Conservation (phyloP, 2,329 filamentous ascomycete genomes). For the Ceratocystis alfenasii region DNA sequence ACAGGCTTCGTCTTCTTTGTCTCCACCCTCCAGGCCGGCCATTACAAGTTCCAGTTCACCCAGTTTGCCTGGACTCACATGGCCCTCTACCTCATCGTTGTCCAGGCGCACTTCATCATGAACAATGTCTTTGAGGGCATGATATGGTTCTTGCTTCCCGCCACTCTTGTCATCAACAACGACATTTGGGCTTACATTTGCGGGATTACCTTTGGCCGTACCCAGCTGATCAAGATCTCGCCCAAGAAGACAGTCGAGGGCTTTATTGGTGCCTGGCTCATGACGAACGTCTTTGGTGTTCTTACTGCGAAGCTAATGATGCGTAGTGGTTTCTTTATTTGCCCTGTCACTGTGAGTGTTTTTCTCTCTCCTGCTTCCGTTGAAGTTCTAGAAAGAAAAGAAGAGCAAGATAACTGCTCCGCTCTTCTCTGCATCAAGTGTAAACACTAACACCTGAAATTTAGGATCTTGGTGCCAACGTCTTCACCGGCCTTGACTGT, state of each 20-base stretch:
- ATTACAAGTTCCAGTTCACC: constrained; percentile 97
- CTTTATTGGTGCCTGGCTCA: constrained; percentile 91
- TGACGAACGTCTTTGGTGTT: constrained; percentile 78
- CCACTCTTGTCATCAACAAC: constrained; percentile 90
- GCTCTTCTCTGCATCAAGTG: too few relatives aligned
- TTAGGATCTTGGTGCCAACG: constrained; percentile 76
- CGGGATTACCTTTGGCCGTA: constrained; percentile 91
- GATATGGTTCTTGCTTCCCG: constrained; percentile 99
- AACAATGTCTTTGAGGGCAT: constrained; percentile 99
- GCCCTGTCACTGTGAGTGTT: constrained; percentile 66
- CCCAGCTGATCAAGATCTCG: constrained; percentile 92
- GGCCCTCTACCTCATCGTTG: constrained; percentile 94
- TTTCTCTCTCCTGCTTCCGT: neutral
- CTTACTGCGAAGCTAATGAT: constrained; percentile 72
- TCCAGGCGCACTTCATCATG: constrained; percentile 98
- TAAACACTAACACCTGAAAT: neutral
- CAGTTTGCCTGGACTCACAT: constrained; percentile 99
- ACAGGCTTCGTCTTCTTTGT: constrained; percentile 97
- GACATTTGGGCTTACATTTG: constrained; percentile 98
- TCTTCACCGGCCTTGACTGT: constrained; percentile 83
- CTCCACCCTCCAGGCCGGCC: constrained; percentile 80
- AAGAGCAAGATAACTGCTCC: too few relatives aligned
- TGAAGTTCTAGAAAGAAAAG: too few relatives aligned
- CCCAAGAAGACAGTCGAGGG: constrained; percentile 99
- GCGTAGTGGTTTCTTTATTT: constrained; percentile 94